Base-by-base conservation (phyloP, 2,329 filamentous ascomycete species). In the Phoma sp. region DNA sequence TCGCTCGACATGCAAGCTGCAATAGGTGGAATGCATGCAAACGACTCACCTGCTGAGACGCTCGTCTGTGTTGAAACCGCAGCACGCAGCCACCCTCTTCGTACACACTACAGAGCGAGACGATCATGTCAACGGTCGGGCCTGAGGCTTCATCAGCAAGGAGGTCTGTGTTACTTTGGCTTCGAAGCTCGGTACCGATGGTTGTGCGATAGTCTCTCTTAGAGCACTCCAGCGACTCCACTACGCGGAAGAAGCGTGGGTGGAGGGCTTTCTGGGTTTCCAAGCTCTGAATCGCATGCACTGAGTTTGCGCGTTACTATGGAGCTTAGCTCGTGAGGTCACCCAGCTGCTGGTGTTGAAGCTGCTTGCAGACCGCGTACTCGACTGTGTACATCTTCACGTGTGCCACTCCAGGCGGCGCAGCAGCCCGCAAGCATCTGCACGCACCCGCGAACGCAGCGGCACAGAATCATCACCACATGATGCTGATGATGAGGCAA, bases 151-250 rank as follows among this genome's bases (percentile, higher is more conserved):
- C 60, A 57, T 64, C 60, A 68, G 63, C 46, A 55, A 67, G 62
- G 61, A 54, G 53, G 50, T 56, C 57, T 62, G 68, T 67, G 63
- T 64, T 22, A 67, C 68, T 58, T 62, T 60, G 62, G 58, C 58
- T 60, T 60, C 55, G 39, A 58, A 59, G 44, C 36, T 63, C 64
- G 69, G 70, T 69, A 71, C 64, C 66, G 68, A 67, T 56, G 56
- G 61, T 58, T 40, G 63, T 57, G 62, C 64, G 55, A 65, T 60
- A 24, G 45, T 58, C 58, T 49, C 50, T 63, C 60, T 47, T 71
- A 68, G 53, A 68, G 63, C 67, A 63, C 43, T 53, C 57, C 61
- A 65, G 62, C 60, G 69, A 63, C 43, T 53, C 57, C 61, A 65
- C 63, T 61, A 70, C 63, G 67, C 64, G 65, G 58, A 57, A 56